Percentiles rank a stretch among this genome's conserved stretches.
Conservation (phyloP, 306 rosid species). For the Dryas octopetala region DNA sequence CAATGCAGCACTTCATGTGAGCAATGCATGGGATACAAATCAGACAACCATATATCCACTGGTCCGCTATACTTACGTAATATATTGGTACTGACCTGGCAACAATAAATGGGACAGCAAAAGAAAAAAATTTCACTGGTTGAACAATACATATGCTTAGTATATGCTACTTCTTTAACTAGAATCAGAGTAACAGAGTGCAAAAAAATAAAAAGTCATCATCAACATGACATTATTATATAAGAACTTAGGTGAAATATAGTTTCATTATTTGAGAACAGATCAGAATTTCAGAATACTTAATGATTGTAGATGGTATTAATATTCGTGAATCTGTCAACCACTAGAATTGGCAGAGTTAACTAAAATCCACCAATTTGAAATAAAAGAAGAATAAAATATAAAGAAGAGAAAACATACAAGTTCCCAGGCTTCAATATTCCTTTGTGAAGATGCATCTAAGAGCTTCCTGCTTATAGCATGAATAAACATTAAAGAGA, state of each 20-base stretch:
- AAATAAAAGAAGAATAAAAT: background rate
- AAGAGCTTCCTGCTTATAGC: constrained; percentile 55
- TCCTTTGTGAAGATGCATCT: constrained; percentile 31
- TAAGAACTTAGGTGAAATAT: constrained; percentile 4
- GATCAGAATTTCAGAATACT: background rate
- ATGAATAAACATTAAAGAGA: constrained; percentile 4
- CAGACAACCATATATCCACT: constrained; percentile 76
- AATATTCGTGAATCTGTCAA: background rate
- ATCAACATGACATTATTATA: background rate
- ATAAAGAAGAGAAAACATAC: constrained; percentile 51
- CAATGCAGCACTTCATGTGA: constrained; percentile 53
- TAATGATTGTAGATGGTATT: background rate
- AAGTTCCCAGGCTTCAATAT: constrained; percentile 85
- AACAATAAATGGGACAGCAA: constrained; percentile 4
- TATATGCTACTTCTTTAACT: background rate
- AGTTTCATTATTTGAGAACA: too few species aligned
- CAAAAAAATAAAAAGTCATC: background rate
- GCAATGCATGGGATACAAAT: constrained; percentile 38
- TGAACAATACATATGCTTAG: background rate
- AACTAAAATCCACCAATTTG: background rate
- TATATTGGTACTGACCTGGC: constrained; percentile 74
- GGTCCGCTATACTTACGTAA: constrained; percentile 86
- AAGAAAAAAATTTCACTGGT: constrained; percentile 1
- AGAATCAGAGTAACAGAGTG: background rate
- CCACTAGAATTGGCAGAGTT: background rate